Evolutionary conservation across 2,329 filamentous ascomycete genomes (phyloP).

Genomic region (Ophiostoma piceae): DNA sequence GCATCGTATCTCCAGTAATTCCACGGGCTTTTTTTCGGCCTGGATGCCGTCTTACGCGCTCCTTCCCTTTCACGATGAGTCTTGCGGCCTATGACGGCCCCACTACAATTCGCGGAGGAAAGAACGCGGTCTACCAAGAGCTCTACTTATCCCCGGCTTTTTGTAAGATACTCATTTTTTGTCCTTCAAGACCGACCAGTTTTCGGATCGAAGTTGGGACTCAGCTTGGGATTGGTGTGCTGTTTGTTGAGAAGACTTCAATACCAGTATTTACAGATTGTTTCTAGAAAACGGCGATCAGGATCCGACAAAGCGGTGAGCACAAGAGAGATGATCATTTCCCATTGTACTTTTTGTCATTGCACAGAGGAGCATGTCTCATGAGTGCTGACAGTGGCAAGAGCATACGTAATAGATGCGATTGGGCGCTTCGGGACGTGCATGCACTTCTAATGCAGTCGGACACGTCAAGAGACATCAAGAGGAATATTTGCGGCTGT

Average conservation of each 20-base stretch:
- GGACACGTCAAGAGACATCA: background rate
- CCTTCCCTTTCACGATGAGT: background rate
- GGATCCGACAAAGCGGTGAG: conserved; percentile 3
- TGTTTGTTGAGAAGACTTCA: too few relatives aligned
- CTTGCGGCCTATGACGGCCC: background rate
- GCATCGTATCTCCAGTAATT: background rate
- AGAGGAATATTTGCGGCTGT: background rate
- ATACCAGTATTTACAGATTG: background rate
- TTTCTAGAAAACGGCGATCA: background rate
- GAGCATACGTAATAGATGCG: background rate
- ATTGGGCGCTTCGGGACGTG: background rate
- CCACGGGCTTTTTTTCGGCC: background rate
- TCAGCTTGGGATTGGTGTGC: too few relatives aligned
- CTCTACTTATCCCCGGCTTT: background rate
- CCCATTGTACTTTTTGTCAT: background rate
- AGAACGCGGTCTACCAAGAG: background rate
- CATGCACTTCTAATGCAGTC: background rate
- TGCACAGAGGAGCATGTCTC: background rate
- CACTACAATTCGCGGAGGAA: background rate
- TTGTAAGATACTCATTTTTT: background rate
- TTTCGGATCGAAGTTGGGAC: too few relatives aligned
- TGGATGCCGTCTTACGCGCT: background rate
- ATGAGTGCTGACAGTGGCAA: background rate
- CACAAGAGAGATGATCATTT: background rate
- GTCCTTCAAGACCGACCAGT: too few relatives aligned